Conservation (phyloP, 768 basidiomycete species). For the Boletus coccyginus region DNA sequence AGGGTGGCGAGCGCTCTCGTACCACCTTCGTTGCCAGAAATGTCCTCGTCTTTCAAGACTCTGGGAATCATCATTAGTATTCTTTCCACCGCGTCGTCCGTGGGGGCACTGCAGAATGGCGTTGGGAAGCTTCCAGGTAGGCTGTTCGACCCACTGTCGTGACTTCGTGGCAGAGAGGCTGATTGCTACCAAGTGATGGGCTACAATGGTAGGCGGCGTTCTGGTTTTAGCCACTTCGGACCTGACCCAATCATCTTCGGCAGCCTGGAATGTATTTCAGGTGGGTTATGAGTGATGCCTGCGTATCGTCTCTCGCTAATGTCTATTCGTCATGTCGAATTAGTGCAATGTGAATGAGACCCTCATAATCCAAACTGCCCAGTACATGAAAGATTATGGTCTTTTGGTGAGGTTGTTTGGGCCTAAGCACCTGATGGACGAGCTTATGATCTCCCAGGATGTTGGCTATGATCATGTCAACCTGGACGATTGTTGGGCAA, state of each 20-base stretch:
- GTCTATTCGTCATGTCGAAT: background rate
- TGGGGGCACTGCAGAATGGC: conserved; percentile 25
- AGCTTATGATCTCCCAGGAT: conserved; percentile 35
- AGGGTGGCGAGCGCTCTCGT: background rate
- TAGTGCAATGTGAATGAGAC: conserved; percentile 59
- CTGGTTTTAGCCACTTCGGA: background rate
- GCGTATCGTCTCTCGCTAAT: background rate
- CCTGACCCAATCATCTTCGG: conserved; percentile 1
- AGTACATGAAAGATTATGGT: conserved; percentile 50
- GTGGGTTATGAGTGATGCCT: conserved; percentile 32
- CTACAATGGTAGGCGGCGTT: conserved; percentile 25
- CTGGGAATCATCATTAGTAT: conserved; percentile 8
- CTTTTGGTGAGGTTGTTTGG: conserved; percentile 37
- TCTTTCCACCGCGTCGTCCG: conserved; percentile 11
- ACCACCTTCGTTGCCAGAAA: background rate
- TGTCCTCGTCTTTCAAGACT: conserved; percentile 9
- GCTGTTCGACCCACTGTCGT: background rate
- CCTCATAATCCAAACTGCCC: conserved; percentile 47
- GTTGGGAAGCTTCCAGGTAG: conserved; percentile 33
- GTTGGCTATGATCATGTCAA: conserved; percentile 58
- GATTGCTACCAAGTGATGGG: conserved; percentile 27
- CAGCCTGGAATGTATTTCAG: conserved; percentile 68
- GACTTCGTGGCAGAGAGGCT: background rate
- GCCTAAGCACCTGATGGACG: background rate
- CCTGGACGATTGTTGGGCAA: conserved; percentile 63